Base-by-base conservation (phyloP, 306 rosid genomes). In the Datisca glomerata region DNA sequence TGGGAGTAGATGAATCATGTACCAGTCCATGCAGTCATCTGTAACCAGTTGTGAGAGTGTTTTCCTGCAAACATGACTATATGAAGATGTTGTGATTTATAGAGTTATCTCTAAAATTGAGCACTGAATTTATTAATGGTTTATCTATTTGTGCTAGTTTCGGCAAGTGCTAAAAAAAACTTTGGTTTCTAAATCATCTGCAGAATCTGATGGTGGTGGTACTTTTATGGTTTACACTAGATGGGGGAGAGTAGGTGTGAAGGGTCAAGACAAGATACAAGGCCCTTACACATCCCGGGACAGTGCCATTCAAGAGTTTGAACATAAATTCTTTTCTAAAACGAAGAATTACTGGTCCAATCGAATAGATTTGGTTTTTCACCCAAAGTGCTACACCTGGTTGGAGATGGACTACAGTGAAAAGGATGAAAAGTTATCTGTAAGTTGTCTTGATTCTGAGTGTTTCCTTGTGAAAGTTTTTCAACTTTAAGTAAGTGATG, bases 161-260 rank as follows among this genome's bases (percentile, higher is more conserved):
- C n/a, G n/a, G n/a, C n/a, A n/a, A n/a, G n/a, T n/a, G n/a, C n/a
- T n/a, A n/a, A n/a, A n/a, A n/a, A n/a, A n/a, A n/a, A n/a, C n/a
- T n/a, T n/a, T n/a, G n/a, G 43, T 21, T 12, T 44, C 41, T 13
- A 27, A 12, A 43, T 48, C 48, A 52, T 23, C n/a, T 49, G 70
- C 86, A 84, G 98, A 89, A 78, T 80, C 81, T 36, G 91, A 89
- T 62, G 76, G 16, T 66, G 86, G 93, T 21, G 57, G 79, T 32
- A 57, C 60, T 42, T 78, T 67, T 69, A 80, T 84, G 73, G 71
- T 89, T 61, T 89, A 77, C 72, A 53, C 61, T 56, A 80, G 98
- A 64, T 89, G 98, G 92, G 98, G 95, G 63, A 83, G 98, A 59
- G 91, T 89, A 17, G 95, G 98, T 22, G 46, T 84, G 45, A 84